phyloP scores from a whole-genome alignment of 805 yeast species.

The Nakazawaea pomicola region DNA sequence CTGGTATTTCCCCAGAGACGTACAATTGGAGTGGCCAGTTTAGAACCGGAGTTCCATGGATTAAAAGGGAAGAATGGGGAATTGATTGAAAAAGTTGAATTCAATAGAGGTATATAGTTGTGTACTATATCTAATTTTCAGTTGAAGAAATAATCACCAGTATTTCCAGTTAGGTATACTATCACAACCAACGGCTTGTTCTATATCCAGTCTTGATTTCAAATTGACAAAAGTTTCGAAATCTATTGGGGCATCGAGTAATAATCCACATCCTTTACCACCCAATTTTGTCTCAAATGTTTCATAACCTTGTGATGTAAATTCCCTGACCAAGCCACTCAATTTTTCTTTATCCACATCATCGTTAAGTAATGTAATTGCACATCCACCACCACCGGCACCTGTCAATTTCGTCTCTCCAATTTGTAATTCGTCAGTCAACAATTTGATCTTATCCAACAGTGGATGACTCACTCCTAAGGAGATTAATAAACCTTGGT shows the following conservation, averaged over 20 bases:
- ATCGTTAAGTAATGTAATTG: conserved; percentile 72
- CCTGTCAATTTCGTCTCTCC: conserved; percentile 96
- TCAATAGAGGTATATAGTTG: conserved; percentile 85
- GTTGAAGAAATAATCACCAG: conserved; percentile 38
- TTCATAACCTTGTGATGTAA: conserved; percentile 52
- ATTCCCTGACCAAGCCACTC: conserved; percentile 30
- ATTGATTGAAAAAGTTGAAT: conserved; percentile 57
- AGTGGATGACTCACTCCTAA: conserved; percentile 92
- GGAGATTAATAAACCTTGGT: conserved; percentile 82
- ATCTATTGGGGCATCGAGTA: conserved; percentile 32
- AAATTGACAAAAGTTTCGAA: conserved; percentile 35
- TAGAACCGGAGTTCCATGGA: conserved; percentile 62
- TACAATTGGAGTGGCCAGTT: conserved; percentile 44
- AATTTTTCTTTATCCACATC: conserved; percentile 29
- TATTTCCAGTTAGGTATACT: conserved; percentile 46
- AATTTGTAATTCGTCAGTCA: conserved; percentile 56
- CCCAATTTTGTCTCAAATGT: conserved; percentile 80
- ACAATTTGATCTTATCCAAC: conserved; percentile 67
- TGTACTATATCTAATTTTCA: background rate
- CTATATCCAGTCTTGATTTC: conserved; percentile 41
- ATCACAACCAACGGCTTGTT: conserved; percentile 39
- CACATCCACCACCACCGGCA: conserved; percentile 99
- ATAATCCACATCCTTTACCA: conserved; percentile 79
- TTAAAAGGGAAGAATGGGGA: conserved; percentile 61
- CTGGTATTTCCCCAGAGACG: conserved; percentile 94